These are phyloP conservation scores for Botryosphaeria agaves DNA, from an alignment of 2,329 filamentous ascomycete species.

Conservation along the genomic window DNA sequence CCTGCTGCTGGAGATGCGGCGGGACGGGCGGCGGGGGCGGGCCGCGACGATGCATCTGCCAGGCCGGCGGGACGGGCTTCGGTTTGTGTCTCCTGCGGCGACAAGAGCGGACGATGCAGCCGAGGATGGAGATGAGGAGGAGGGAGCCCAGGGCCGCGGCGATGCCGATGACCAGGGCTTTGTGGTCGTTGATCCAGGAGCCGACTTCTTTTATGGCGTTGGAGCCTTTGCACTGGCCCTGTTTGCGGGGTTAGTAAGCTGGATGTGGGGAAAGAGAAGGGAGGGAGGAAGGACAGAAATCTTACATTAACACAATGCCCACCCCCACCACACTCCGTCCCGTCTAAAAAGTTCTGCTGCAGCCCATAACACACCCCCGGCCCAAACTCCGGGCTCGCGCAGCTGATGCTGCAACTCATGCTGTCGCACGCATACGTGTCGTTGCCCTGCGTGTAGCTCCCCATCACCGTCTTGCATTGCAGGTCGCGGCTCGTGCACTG, in stretches of 20 bases:
- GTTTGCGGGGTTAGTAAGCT: slow-evolving; percentile 1
- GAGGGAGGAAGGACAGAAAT: background rate
- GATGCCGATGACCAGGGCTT: slow-evolving; percentile 68
- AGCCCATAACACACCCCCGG: slow-evolving; percentile 51
- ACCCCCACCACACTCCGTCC: slow-evolving; percentile 66
- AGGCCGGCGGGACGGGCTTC: background rate
- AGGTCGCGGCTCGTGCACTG: slow-evolving; percentile 86
- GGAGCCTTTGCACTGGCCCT: slow-evolving; percentile 58
- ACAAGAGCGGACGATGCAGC: slow-evolving; percentile 46
- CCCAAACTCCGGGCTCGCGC: slow-evolving; percentile 52
- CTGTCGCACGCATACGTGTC: slow-evolving; percentile 65
- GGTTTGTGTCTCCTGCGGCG: slow-evolving; percentile 20
- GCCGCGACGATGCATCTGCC: background rate
- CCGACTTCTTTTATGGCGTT: slow-evolving; percentile 52
- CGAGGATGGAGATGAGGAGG: slow-evolving; percentile 48
- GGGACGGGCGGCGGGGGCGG: too few relatives aligned
- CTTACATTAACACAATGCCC: slow-evolving; percentile 57
- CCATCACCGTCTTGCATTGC: slow-evolving; percentile 78
- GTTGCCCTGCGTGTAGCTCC: slow-evolving; percentile 53
- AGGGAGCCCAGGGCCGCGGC: slow-evolving; percentile 54
- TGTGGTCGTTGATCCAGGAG: slow-evolving; percentile 62
- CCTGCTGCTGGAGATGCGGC: background rate
- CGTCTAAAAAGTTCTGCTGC: slow-evolving; percentile 87
- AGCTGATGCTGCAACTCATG: slow-evolving; percentile 59
- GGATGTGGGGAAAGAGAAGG: background rate